phyloP scores from a whole-genome alignment of 2,329 filamentous ascomycete species.

The Fusarium sambucinum region DNA sequence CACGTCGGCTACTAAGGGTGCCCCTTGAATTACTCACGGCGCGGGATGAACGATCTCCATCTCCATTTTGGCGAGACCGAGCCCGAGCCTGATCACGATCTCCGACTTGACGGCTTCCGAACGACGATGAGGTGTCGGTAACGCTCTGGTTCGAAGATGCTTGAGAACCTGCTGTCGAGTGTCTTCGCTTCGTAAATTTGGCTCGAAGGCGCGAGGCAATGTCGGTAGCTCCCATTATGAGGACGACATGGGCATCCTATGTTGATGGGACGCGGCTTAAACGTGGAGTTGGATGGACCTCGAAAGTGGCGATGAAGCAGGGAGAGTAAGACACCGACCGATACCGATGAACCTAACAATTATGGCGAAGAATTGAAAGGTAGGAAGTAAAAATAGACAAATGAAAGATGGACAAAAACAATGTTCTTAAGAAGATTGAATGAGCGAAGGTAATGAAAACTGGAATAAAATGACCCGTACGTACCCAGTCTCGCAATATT shows the following conservation, averaged over 20 bases:
- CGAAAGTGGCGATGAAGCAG: conserved; percentile 17
- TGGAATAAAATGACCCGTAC: conserved; percentile 14
- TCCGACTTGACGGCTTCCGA: conserved; percentile 45
- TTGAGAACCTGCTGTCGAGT: conserved; percentile 56
- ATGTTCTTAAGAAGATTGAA: conserved; percentile 7
- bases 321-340: conserved; percentile 30
- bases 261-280: conserved; percentile 26
- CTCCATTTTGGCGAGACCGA: conserved; percentile 34
- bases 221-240: conserved; percentile 59
- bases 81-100: conserved; percentile 40
- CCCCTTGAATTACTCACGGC: conserved; percentile 42
- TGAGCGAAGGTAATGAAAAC: conserved; percentile 20
- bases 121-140: conserved; percentile 37
- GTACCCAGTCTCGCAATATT: conserved; percentile 37
- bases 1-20: conserved; percentile 39
- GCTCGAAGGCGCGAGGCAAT: conserved; percentile 62
- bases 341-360: background rate
- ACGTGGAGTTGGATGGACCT: conserved; percentile 21
- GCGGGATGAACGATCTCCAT: conserved; percentile 36
- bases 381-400: conserved; percentile 11
- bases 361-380: background rate
- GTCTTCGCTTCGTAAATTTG: conserved; percentile 58
- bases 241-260: conserved; percentile 35
- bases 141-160: conserved; percentile 51
- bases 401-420: conserved; percentile 7